These are phyloP conservation scores for Penicillium subrubescens DNA, from an alignment of 495 filamentous ascomycete genomes.

Conservation along the genomic window DNA sequence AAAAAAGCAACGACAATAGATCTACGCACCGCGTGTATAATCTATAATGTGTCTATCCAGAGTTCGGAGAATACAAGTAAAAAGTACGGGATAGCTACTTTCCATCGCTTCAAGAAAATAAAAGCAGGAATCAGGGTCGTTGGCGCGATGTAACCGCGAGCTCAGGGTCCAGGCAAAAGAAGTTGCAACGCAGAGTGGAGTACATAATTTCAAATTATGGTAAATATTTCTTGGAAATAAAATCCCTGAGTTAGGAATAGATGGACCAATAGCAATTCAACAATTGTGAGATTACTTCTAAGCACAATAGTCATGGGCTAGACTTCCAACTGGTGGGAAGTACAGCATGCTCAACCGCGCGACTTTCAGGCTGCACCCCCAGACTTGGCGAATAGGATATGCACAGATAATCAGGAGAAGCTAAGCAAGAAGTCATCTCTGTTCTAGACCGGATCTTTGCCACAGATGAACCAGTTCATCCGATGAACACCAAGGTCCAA, in stretches of 20 bases:
- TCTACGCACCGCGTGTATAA: not conserved
- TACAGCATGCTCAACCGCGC: not conserved
- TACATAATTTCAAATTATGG: not conserved
- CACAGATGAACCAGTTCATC: not conserved
- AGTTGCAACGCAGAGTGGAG: not conserved
- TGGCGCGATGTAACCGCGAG: constrained; percentile 2
- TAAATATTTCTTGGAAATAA: not conserved
- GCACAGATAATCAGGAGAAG: not conserved
- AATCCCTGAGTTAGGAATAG: not conserved
- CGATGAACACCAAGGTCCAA: not conserved
- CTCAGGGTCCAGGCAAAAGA: not conserved
- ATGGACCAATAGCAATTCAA: not conserved
- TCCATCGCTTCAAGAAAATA: not conserved
- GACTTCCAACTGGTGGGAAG: not conserved
- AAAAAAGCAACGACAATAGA: constrained; percentile 2
- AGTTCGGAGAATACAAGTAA: not conserved
- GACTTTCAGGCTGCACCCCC: not conserved
- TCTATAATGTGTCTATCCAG: not conserved
- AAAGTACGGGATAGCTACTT: not conserved
- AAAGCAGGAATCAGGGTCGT: not conserved
- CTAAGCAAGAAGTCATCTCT: not conserved
- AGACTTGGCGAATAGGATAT: not conserved
- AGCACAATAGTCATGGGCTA: not conserved
- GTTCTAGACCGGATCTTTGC: not conserved
- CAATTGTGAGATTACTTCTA: not conserved